Percentiles rank a stretch among this genome's conserved stretches.
Evolutionary conservation across 495 filamentous ascomycete species (phyloP).

Genomic region (Rostrohypoxylon terebratum): DNA sequence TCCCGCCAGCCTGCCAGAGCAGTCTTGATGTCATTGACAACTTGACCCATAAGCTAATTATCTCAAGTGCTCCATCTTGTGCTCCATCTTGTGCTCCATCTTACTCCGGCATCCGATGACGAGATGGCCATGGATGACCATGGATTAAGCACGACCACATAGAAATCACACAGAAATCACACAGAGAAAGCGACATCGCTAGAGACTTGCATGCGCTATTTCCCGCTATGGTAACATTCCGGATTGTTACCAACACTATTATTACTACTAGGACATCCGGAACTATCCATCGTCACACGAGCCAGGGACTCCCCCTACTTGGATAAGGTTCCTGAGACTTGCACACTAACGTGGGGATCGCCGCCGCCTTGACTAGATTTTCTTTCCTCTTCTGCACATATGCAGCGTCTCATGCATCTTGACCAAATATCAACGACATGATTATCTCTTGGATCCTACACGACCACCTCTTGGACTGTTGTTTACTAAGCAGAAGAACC

Average conservation of each 20-base stretch:
- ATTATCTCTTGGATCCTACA: background rate
- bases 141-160: background rate
- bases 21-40: slow-evolving; percentile 38
- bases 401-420: slow-evolving; percentile 1
- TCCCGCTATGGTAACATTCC: slow-evolving; percentile 12
- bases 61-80: background rate
- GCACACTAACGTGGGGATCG: background rate
- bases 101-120: slow-evolving; percentile 18
- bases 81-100: too few relatives aligned
- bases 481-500: background rate
- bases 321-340: slow-evolving; percentile 15
- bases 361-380: background rate
- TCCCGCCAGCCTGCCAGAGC: background rate
- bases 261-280: background rate
- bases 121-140: slow-evolving; percentile 13
- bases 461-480: background rate
- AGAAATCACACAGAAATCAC: slow-evolving; percentile 7
- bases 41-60: background rate
- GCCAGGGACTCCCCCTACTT: background rate
- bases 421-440: background rate
- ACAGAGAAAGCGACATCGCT: slow-evolving; percentile 11
- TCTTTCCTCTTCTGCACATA: slow-evolving; percentile 3
- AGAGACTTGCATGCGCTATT: slow-evolving; percentile 15
- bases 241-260: background rate
- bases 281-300: background rate